Base-by-base conservation (phyloP, 2,329 filamentous ascomycete species). In the Emericellopsis cladophorae region DNA sequence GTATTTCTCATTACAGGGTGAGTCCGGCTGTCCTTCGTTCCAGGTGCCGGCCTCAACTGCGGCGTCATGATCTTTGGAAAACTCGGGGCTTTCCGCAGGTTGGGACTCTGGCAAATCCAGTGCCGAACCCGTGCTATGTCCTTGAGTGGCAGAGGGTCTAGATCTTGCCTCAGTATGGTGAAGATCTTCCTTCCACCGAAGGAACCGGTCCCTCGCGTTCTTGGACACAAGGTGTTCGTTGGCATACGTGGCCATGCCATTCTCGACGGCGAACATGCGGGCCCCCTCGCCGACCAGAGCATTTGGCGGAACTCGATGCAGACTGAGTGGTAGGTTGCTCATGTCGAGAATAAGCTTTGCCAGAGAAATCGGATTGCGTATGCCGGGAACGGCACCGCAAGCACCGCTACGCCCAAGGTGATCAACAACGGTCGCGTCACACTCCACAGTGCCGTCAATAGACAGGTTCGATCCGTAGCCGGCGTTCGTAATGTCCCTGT, bases 391-490 rank as follows among this genome's bases (percentile, higher is more conserved):
- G 35, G 92, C 90, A 49, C 92, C 93, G 49, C 87, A 93, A 34
- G 88, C 92, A 49, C 92, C 92, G 57, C 90, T 96, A 48, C 88
- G 79, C 34, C 93, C 92, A 39, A 81, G 67, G 56, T 96, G 84
- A 54, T 98, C 89, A 33, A 98, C 84, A 41, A 98, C 76, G 1
- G 87, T 89, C 42, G 92, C 92, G 66, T 98, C 92, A 51, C 89
- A 93, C 59, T 98, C 92, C 11, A 96, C 92, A 1, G 79, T 76
- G 2, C 92, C 92, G 50, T 95, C 83, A 46, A 94, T 84, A 36
- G 86, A 81, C 21, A 98, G 67, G 53, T 98, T 98, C 62, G 92
- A 98, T 37, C 93, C 92, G 56, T 84, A 96, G 0, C 92, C 92
- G 31, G 90, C 85, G 58, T 98, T 98, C 31, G 93, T 98, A 49